phyloP scores from a whole-genome alignment of 345 rosid species.

The Eucalyptus sp. region DNA sequence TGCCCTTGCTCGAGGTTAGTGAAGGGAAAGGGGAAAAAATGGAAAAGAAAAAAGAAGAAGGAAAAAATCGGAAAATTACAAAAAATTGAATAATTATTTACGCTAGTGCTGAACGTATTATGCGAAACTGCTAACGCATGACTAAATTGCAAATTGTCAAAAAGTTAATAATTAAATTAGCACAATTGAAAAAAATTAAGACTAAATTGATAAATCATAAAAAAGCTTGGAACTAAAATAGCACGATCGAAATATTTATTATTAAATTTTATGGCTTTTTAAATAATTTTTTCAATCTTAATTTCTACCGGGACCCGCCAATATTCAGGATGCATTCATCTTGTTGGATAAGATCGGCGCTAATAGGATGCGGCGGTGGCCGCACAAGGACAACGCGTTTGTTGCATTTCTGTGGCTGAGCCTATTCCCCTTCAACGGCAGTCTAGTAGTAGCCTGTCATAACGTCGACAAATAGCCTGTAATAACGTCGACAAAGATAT shows the following conservation, averaged over 20 bases:
- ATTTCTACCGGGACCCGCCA: neutral
- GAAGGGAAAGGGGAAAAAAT: neutral
- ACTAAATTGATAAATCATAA: neutral
- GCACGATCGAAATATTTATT: neutral
- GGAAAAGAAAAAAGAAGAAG: neutral
- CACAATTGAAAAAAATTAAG: too few species aligned
- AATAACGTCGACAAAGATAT: neutral
- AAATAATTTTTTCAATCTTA: neutral
- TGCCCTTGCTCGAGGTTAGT: neutral
- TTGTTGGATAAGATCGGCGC: neutral
- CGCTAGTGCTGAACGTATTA: accelerated
- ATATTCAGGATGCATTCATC: neutral
- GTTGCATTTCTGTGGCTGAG: neutral
- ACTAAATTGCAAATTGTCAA: too few species aligned
- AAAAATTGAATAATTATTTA: too few species aligned
- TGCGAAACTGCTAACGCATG: accelerated
- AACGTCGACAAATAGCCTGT: neutral
- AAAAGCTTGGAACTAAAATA: neutral
- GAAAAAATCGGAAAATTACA: neutral
- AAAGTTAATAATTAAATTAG: too few species aligned
- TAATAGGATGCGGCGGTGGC: neutral
- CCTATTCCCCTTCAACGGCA: neutral
- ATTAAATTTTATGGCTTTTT: neutral
- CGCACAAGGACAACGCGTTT: neutral
- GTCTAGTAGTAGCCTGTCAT: neutral